Percentiles rank a stretch among this genome's conserved stretches.
phyloP scores from a whole-genome alignment of 2,329 filamentous ascomycete species.

The Zymoseptoria crescenta region DNA sequence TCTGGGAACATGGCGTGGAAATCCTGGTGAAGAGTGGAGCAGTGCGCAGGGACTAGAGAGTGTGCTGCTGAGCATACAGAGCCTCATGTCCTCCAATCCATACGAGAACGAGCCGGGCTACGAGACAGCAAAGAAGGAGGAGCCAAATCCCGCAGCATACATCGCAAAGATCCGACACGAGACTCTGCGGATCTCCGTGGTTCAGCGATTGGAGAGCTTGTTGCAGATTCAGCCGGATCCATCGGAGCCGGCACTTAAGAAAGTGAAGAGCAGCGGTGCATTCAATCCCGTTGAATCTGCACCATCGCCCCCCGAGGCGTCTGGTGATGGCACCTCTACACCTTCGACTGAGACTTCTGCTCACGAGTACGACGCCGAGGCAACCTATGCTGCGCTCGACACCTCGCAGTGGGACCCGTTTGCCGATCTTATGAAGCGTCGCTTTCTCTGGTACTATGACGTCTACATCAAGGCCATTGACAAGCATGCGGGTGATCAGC shows the following conservation, averaged over 20 bases:
- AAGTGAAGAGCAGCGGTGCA: slow-evolving; percentile 10
- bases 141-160: slow-evolving; percentile 22
- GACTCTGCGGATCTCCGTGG: slow-evolving; percentile 74
- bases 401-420: slow-evolving; percentile 69
- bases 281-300: neutral
- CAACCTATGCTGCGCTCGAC: slow-evolving; percentile 22
- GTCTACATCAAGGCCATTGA: slow-evolving; percentile 69
- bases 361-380: slow-evolving; percentile 36
- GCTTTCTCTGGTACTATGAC: slow-evolving; percentile 94
- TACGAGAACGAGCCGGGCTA: slow-evolving; percentile 90
- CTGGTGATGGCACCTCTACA: slow-evolving; percentile 7
- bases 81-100: slow-evolving; percentile 85
- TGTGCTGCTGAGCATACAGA: slow-evolving; percentile 90
- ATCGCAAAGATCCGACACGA: slow-evolving; percentile 74
- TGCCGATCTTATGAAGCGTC: slow-evolving; percentile 78
- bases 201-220: slow-evolving; percentile 75
- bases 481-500: slow-evolving; percentile 54
- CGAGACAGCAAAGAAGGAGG: slow-evolving; percentile 43
- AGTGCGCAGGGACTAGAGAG: slow-evolving; percentile 93
- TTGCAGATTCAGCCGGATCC: slow-evolving; percentile 51
- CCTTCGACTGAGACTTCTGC: slow-evolving; percentile 18
- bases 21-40: slow-evolving; percentile 90
- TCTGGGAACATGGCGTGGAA: slow-evolving; percentile 79
- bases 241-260: slow-evolving; percentile 12
- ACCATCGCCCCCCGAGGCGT: slow-evolving; percentile 6